These are phyloP conservation scores for Exophiala viscosa DNA, from an alignment of 2,329 filamentous ascomycete genomes.

Conservation along the genomic window DNA sequence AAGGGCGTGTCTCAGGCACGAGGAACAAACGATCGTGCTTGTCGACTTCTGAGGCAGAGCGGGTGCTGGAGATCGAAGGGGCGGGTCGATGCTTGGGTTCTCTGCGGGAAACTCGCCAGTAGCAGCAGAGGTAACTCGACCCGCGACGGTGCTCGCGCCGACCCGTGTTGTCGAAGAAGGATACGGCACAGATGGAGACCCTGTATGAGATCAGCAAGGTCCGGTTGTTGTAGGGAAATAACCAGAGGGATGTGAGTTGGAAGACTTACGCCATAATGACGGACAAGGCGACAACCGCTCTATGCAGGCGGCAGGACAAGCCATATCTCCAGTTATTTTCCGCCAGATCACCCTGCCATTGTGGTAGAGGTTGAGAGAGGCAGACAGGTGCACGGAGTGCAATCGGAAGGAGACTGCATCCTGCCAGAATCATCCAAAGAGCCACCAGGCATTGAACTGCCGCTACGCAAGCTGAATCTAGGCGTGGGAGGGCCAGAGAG, in stretches of 20 bases:
- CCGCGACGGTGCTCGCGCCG: not conserved
- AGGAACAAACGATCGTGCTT: constrained; percentile 13
- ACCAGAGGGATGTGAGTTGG: not conserved
- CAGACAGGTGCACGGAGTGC: constrained; percentile 18
- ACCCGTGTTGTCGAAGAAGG: constrained; percentile 9
- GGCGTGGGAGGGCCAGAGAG: constrained; percentile 7
- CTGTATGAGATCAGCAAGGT: not conserved
- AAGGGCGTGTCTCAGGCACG: constrained; percentile 8
- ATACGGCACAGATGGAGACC: constrained; percentile 8
- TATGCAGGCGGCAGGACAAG: constrained; percentile 13
- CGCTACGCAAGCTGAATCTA: constrained; percentile 6
- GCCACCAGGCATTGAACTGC: constrained; percentile 14
- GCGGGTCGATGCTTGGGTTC: not conserved
- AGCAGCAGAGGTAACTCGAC: constrained; percentile 4
- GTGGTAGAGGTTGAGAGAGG: constrained; percentile 4
- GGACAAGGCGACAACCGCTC: constrained; percentile 17
- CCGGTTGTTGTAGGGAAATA: not conserved
- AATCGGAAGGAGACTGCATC: constrained; percentile 15
- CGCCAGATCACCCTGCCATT: constrained; percentile 3
- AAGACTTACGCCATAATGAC: constrained; percentile 17
- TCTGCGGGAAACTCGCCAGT: not conserved
- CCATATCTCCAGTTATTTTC: constrained; percentile 21
- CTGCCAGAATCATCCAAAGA: constrained; percentile 17
- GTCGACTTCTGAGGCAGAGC: constrained; percentile 7
- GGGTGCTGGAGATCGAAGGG: constrained; percentile 7